Percentiles rank a stretch among this genome's conserved stretches.
Evolutionary conservation across 2,329 filamentous ascomycete species (phyloP).

Genomic region (Tympanopsis confertula): DNA sequence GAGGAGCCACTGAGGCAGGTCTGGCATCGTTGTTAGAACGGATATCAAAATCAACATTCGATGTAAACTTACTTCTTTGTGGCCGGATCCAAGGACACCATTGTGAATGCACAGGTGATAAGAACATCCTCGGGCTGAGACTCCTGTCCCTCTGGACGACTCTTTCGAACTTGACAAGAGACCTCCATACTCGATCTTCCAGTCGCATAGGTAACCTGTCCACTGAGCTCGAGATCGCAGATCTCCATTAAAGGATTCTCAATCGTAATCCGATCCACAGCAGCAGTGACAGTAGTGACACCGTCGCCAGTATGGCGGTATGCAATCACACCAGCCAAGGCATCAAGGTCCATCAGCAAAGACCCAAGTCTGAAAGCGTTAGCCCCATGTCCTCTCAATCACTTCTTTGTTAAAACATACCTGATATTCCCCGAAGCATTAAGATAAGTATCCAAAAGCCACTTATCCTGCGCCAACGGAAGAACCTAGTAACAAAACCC

Average conservation of each 20-base stretch:
- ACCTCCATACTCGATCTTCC: constrained; percentile 61
- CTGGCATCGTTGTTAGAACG: constrained; percentile 16
- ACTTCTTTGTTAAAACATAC: too few species aligned
- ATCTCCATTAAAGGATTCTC: constrained; percentile 55
- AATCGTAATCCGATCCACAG: constrained; percentile 28
- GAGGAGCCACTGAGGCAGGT: constrained; percentile 46
- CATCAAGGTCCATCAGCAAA: constrained; percentile 63
- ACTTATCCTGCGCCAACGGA: constrained; percentile 55
- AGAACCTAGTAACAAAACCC: constrained; percentile 31
- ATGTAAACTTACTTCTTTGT: constrained; percentile 42
- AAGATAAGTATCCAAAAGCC: constrained; percentile 59
- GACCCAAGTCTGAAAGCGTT: constrained; percentile 35
- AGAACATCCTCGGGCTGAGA: constrained; percentile 47
- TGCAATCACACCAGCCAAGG: constrained; percentile 57
- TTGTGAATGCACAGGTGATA: constrained; percentile 63
- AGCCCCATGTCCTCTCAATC: too few species aligned
- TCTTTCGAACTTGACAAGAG: constrained; percentile 56
- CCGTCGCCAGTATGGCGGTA: constrained; percentile 57
- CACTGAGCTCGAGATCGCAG: constrained; percentile 56
- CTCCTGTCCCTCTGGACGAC: constrained; percentile 36
- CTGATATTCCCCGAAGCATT: constrained; percentile 58
- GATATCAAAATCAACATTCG: not conserved
- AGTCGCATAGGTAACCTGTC: constrained; percentile 43
- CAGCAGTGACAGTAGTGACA: constrained; percentile 26
- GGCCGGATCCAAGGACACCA: constrained; percentile 57